phyloP scores from a whole-genome alignment of 2,329 filamentous ascomycete species.

The Fusarium mangiferae region DNA sequence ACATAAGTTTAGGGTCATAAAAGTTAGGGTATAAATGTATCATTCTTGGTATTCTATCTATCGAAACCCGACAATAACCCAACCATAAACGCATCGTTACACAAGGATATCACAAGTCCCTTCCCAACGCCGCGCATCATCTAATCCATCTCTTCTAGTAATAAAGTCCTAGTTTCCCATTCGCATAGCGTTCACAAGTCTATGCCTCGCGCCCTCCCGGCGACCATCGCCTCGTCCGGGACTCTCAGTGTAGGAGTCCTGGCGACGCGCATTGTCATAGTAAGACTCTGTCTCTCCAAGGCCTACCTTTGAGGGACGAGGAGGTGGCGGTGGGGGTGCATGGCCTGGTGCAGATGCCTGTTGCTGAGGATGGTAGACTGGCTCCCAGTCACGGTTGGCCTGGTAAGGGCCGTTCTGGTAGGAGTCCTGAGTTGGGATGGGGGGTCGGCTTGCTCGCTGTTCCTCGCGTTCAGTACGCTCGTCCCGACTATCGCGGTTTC shows the following conservation, averaged over 20 bases:
- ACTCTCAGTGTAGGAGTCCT: slow-evolving; percentile 38
- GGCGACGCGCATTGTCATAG: slow-evolving; percentile 42
- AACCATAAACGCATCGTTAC: slow-evolving; percentile 28
- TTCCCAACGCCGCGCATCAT: slow-evolving; percentile 28
- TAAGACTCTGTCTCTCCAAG: slow-evolving; percentile 49
- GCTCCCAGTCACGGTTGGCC: slow-evolving; percentile 45
- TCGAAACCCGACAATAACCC: not conserved
- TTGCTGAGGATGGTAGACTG: slow-evolving; percentile 39
- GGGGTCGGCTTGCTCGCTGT: slow-evolving; percentile 35
- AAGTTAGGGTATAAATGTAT: not conserved
- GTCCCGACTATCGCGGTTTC: slow-evolving; percentile 40
- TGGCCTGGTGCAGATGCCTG: slow-evolving; percentile 32
- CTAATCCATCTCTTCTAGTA: slow-evolving; percentile 6
- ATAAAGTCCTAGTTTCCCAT: slow-evolving; percentile 36
- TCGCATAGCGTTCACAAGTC: slow-evolving; percentile 49
- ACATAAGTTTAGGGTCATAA: too few relatives aligned
- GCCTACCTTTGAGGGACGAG: slow-evolving; percentile 51
- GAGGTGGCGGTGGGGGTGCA: slow-evolving; percentile 51
- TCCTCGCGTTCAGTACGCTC: slow-evolving; percentile 34
- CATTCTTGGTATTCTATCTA: slow-evolving; percentile 26
- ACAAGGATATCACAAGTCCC: slow-evolving; percentile 30
- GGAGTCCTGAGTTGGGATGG: slow-evolving; percentile 34
- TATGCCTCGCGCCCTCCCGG: slow-evolving; percentile 48
- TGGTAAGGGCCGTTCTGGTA: slow-evolving; percentile 38
- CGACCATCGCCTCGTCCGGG: slow-evolving; percentile 36